Conservation (phyloP, 2,329 filamentous ascomycete genomes). For the Sporothrix inflata region DNA sequence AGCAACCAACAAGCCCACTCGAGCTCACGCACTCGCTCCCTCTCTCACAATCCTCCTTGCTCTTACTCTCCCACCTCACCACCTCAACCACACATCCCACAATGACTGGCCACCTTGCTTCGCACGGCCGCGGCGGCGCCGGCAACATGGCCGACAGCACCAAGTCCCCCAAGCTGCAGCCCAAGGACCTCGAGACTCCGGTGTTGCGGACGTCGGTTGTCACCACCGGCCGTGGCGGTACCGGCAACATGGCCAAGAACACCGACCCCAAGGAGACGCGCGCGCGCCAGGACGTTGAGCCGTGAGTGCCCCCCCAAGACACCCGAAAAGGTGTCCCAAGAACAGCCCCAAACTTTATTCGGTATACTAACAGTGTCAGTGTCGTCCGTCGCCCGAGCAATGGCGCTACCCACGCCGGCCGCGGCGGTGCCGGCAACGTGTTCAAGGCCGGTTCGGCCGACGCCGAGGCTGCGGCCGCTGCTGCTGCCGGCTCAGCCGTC, state of each 20-base stretch:
- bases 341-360: neutral
- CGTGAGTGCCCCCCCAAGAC: slow-evolving; percentile 51
- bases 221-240: slow-evolving; percentile 87
- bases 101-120: slow-evolving; percentile 53
- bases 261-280: slow-evolving; percentile 75
- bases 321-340: neutral
- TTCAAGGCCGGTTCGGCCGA: slow-evolving; percentile 54
- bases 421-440: slow-evolving; percentile 76
- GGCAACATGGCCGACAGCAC: slow-evolving; percentile 68
- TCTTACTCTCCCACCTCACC: neutral
- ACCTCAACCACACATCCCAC: neutral
- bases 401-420: slow-evolving; percentile 68
- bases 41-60: neutral
- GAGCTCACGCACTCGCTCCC: neutral
- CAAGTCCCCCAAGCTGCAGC: slow-evolving; percentile 51
- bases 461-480: slow-evolving; percentile 38
- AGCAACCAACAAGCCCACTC: slow-evolving; percentile 12
- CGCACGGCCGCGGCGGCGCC: slow-evolving; percentile 77
- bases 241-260: slow-evolving; percentile 81
- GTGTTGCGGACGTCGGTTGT: slow-evolving; percentile 81
- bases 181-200: slow-evolving; percentile 76
- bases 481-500: slow-evolving; percentile 39
- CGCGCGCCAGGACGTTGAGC: slow-evolving; percentile 79
- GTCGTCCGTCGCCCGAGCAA: slow-evolving; percentile 59
- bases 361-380: slow-evolving; percentile 39